Conservation (phyloP, 306 rosid genomes). For the Arachis stenosperma region DNA sequence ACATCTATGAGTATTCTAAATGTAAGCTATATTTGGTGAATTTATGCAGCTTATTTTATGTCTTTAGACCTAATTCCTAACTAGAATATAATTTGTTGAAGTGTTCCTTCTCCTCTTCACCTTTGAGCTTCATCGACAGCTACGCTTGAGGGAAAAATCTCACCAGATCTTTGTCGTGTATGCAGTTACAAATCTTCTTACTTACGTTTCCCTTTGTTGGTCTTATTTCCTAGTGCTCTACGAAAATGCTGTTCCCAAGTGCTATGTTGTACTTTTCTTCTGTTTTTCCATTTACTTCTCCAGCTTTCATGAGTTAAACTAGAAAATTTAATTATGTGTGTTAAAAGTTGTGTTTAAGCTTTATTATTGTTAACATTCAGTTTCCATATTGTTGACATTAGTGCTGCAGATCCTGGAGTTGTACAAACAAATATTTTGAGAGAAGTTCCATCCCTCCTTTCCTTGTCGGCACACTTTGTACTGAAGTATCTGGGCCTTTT, state of each 20-base stretch:
- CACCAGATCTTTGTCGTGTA: constrained; percentile 68
- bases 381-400: constrained; percentile 45
- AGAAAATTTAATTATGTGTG: neutral
- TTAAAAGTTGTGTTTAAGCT: constrained; percentile 2
- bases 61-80: constrained; percentile 39
- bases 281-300: neutral
- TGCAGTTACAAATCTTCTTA: constrained; percentile 40
- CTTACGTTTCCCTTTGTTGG: constrained; percentile 16
- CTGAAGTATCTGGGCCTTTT: constrained; percentile 58
- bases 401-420: constrained; percentile 84
- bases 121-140: constrained; percentile 75
- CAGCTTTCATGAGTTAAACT: constrained; percentile 9
- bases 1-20: constrained; percentile 77
- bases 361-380: constrained; percentile 28
- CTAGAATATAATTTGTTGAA: constrained; percentile 44
- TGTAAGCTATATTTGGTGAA: constrained; percentile 51
- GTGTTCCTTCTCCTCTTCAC: constrained; percentile 78
- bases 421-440: constrained; percentile 80
- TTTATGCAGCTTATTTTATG: neutral
- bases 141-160: constrained; percentile 57
- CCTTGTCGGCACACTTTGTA: constrained; percentile 50
- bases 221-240: constrained; percentile 33
- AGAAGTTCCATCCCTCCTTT: constrained; percentile 66
- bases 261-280: neutral
- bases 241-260: neutral